Evolutionary conservation across 1,139 yeast species (phyloP).

Genomic region (Candida frijolesensis): DNA sequence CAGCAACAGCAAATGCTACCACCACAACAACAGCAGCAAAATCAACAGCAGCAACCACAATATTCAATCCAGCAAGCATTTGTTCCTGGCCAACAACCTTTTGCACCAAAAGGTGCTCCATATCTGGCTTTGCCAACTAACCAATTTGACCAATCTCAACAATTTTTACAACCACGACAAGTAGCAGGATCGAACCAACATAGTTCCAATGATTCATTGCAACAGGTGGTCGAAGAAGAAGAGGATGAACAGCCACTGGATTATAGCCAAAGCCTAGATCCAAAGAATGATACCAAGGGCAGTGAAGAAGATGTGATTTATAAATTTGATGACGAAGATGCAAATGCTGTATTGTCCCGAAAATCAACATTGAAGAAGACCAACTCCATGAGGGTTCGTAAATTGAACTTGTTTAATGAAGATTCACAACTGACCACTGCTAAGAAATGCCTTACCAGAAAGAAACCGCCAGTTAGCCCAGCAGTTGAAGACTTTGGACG

Average conservation of each 20-base stretch:
- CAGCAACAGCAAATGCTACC: neutral
- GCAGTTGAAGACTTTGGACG: slow-evolving; percentile 5
- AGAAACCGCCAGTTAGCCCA: slow-evolving; percentile 13
- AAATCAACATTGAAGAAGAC: slow-evolving; percentile 44
- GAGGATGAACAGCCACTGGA: slow-evolving; percentile 27
- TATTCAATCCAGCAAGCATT: slow-evolving; percentile 3
- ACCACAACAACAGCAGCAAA: neutral
- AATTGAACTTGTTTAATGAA: slow-evolving; percentile 38
- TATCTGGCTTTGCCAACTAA: neutral
- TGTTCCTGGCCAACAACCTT: slow-evolving; percentile 5
- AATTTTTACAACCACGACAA: slow-evolving; percentile 1
- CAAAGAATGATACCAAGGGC: slow-evolving; percentile 7
- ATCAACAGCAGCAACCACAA: slow-evolving; percentile 5
- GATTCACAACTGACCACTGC: slow-evolving; percentile 5
- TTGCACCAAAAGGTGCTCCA: neutral
- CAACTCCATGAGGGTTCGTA: slow-evolving; percentile 47
- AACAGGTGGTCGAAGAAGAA: slow-evolving; percentile 46
- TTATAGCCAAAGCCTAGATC: neutral
- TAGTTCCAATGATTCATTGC: slow-evolving; percentile 39
- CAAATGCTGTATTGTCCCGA: slow-evolving; percentile 33
- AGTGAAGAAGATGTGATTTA: slow-evolving; percentile 35
- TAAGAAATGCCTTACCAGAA: slow-evolving; percentile 5
- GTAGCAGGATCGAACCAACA: slow-evolving; percentile 1
- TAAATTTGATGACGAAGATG: slow-evolving; percentile 32
- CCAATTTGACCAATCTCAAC: slow-evolving; percentile 1